Base-by-base conservation (phyloP, 2,329 filamentous ascomycete genomes). In the Amphichorda felina region DNA sequence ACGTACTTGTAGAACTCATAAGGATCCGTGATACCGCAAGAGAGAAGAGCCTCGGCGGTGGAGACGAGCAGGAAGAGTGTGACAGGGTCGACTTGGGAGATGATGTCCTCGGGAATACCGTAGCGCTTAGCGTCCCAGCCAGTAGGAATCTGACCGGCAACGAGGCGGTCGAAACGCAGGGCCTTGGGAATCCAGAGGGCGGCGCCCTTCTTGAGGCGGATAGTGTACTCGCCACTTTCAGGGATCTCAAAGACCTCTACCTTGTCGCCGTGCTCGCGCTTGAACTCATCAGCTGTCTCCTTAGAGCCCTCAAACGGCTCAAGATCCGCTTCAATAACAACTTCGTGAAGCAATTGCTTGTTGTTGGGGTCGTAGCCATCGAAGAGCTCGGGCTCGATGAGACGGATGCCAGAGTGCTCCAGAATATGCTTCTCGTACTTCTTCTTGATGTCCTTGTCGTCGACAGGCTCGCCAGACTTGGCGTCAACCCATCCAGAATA, bases 1-100 rank as follows among this genome's bases (percentile, higher is more conserved):
- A 98, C 88, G 52, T 98, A 98, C 69, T 96, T 88, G 75, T 98
- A 98, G 66, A 98, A 96, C 64, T 98, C 91, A 55, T 96, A 98
- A 15, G 91, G 93, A 55, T 98, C 93, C 18, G 91, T 96, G 57
- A 98, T 89, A 78, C 91, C 91, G 43, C 85, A 82, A 21, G 86
- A 82, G 35, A 98, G 72, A 7, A 98, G 79, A 40, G 88, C 79
- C 61, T 98, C 93, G 2, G 83, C 86, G 33, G 88, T 94, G 36
- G 85, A 93, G 32, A 96, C 88, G 31, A 98, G 81, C 21, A 96
- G 85, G 55, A 85, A 98, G 33, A 98, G 72, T 2, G 91, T 94
- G 46, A 96, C 89, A 5, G 88, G 91, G 53, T 98, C 93, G 43
- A 98, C 91, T 57, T 98, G 91, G 28, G 82, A 82, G 56, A 98